Evolutionary conservation across 2,329 filamentous ascomycete species (phyloP), one percentile per base, ranked within the genome.

Genomic region (Pyrenochaeta sp.): DNA sequence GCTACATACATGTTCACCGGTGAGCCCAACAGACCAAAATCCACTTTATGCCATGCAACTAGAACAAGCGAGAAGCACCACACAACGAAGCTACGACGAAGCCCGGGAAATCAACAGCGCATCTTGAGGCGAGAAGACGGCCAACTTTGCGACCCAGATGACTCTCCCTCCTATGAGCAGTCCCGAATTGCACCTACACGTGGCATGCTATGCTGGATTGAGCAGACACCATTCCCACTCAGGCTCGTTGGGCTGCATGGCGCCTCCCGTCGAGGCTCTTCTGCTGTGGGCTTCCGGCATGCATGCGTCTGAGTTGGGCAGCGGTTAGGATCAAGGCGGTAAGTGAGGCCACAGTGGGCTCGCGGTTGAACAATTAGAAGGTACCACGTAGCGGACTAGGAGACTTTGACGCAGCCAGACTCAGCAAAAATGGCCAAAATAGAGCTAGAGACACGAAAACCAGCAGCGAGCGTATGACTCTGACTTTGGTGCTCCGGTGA

Each of bases 211-310:
- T 40, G 24, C 52, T 47, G 24, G 40, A 19, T 47, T 50, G 22
- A 43, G 56, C 51, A 27, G 40, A 39, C 30, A 50, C 54, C 52
- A 55, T 48, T 43, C 32, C 52, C 30, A 54, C 25, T 30, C 40
- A 36, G 54, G 59, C 48, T 52, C 52, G 58, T 68, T 68, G 65
- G 65, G 65, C 65, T 65, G 59, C 61, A 64, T 55, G 50, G 50
- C 54, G 58, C 53, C 49, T 57, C 54, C 52, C 58, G 61, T 61
- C 61, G 64, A 62, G 61, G 53, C 55, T 62, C 64, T 59, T 25
- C 24, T 56, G 37, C 43, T 30, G 51, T 52, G 49, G 47, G 44
- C 28, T 52, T 56, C 19, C 22, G 54, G 54, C 45, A 52, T 54
- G 48, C 53, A 48, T 59, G 59, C 50, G 45, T 45, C 40, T 51